phyloP scores from a whole-genome alignment of 2,329 filamentous ascomycete species.

The Teratosphaeriaceae sp. region DNA sequence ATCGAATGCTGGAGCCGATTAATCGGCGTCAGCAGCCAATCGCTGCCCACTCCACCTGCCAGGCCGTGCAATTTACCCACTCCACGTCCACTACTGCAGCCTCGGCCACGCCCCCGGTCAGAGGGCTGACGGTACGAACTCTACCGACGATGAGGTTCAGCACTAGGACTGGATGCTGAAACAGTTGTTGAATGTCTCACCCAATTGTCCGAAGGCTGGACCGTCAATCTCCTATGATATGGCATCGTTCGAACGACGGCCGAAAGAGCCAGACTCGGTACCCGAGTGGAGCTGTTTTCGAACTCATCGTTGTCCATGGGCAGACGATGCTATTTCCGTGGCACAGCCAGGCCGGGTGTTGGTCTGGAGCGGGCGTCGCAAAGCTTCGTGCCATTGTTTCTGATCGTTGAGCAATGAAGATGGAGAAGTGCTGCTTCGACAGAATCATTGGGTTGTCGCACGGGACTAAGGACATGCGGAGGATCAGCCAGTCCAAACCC shows the following conservation, averaged over 20 bases:
- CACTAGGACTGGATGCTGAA: too few relatives aligned
- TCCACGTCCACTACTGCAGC: too few relatives aligned
- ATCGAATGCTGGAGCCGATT: too few relatives aligned
- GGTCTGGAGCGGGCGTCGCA: not conserved
- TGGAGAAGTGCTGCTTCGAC: not conserved
- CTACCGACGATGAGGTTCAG: too few relatives aligned
- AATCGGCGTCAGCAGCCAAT: too few relatives aligned
- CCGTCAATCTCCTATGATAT: too few relatives aligned
- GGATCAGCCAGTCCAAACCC: not conserved
- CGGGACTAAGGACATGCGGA: not conserved
- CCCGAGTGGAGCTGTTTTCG: not conserved
- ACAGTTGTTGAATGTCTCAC: too few relatives aligned
- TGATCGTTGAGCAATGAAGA: not conserved
- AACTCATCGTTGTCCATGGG: not conserved
- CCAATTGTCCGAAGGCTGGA: too few relatives aligned
- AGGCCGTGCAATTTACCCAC: too few relatives aligned
- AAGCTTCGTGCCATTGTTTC: not conserved
- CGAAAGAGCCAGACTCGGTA: not conserved
- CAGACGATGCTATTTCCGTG: not conserved
- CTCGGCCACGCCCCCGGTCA: too few relatives aligned
- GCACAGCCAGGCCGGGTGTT: not conserved
- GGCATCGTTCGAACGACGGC: not conserved
- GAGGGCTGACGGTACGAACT: too few relatives aligned
- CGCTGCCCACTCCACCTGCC: too few relatives aligned
- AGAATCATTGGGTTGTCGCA: not conserved